Conservation (phyloP, 129 eudicot genomes). For the Arctium minus region DNA sequence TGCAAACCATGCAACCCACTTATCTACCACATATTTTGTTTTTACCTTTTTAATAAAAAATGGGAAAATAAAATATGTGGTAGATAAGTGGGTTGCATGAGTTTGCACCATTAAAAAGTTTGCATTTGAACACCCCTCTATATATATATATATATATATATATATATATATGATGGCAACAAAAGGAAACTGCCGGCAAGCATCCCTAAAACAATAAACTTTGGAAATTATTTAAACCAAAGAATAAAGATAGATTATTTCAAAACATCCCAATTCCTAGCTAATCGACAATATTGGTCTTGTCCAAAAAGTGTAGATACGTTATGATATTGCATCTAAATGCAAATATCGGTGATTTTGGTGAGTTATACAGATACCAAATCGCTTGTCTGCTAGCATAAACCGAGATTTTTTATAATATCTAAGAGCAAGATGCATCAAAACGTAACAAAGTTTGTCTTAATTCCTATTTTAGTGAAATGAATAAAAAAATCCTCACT, state of each 20-base stretch:
- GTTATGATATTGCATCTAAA: background rate
- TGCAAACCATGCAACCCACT: no score
- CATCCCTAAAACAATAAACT: background rate
- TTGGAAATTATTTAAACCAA: background rate
- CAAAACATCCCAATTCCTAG: background rate
- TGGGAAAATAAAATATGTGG: no score
- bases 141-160: no score
- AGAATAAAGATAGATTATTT: background rate
- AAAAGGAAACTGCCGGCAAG: conserved; percentile 8
- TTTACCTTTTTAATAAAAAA: no score
- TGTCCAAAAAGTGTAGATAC: conserved; percentile 13
- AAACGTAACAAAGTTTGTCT: background rate
- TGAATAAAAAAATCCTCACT: background rate
- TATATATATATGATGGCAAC: background rate
- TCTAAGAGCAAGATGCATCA: background rate
- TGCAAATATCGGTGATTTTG: background rate
- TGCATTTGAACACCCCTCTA: no score
- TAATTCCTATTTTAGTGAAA: background rate
- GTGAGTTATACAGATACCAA: background rate
- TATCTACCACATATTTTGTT: no score
- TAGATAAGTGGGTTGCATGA: no score
- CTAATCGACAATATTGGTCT: background rate
- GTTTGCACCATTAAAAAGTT: no score
- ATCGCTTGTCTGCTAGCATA: conserved; percentile 19
- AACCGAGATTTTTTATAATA: background rate